Evolutionary conservation across 2,329 filamentous ascomycete genomes (phyloP), one percentile per base, ranked within the genome.

Genomic region (Trichoderma atroviride): DNA sequence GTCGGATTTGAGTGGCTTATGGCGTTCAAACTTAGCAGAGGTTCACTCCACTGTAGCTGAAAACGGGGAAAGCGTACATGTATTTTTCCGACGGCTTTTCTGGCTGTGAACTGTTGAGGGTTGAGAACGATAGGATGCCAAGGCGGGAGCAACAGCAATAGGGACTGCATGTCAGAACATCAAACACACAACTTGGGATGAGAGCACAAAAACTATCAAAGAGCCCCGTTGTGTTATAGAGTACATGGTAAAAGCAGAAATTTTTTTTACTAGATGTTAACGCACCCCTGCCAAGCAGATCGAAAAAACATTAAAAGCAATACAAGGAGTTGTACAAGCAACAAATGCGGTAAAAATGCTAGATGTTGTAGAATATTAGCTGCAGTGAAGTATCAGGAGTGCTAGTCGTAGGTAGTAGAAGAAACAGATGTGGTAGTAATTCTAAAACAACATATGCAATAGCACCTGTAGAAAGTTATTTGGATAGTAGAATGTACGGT

Each of bases 11-110:
- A 14, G 22, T 14, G 22, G 29, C 43, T 62, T 52, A 43, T 43
- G 43, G 31, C 58, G n/a, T 29, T n/a, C 31, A 19, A 59, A 19
- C 7, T 35, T 40, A 29, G 35, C 22, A 11, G n/a, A 24, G 31
- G 19, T 5, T 24, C 33, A 16, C 40, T 35, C 29, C 27, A 29
- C 19, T 2, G 52, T 16, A 29, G 16, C 33, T 9, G 55, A 22
- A 4, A 9, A 16, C 10, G 24, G 33, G 9, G 3, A 55, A 56
- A 27, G 33, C 31, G 9, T 29, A 65, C n/a, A 33, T 56, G 9
- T 29, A 65, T 40, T 56, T 56, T 65, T 24, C 61, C 61, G 61
- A 65, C 61, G 61, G 61, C 31, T 55, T 55, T 55, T 65, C 35
- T 37, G 16, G 10, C 16, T 22, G 37, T 19, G 56, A 37, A 14